Base-by-base conservation (phyloP, 1,284 basidiomycete species). In the Apiotrichum brassicae region DNA sequence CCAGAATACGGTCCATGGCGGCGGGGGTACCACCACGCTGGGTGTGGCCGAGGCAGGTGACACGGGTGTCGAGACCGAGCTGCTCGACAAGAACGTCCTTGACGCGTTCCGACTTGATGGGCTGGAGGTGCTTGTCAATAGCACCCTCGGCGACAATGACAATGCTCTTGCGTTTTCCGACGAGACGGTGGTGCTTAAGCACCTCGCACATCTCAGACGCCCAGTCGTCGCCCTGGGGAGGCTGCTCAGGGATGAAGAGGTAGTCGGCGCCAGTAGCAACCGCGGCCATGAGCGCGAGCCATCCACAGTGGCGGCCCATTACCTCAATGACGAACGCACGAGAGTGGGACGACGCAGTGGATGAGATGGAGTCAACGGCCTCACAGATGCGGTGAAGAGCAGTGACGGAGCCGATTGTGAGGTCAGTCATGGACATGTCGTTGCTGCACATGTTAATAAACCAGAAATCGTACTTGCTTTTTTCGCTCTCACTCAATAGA, bases 321-420 rank as follows among this genome's bases (percentile, higher is more conserved):
- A 98, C 94, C 70, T 98, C 95, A 28, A 99, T 81, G 42, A 98
- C 94, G 73, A 99, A 99, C 0, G 95, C 95, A 58, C 95, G 82
- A 14, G 91, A 95, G 73, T 99, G 94, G 46, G 90, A 94, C 50
- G 82, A 83, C 12, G 94, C 94, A 1, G 94, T 98, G 7, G 92
- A 94, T 58, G 93, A 94, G 74, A 99, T 97, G 56, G 91, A 93
- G 72, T 99, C 94, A 70, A 99, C 88, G 16, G 92, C 83, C 73
- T 98, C 95, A 72, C 93, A 97, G 54, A 98, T 98, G 37, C 95
- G 82, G 63, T 94, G 89, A 28, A 98, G 77, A 13, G 95, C 94
- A 0, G 94, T 98, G 0, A 88, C 84, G 1, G 92, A 93, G 41
- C 94, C 95, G 63, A 98, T 97, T 6, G 95, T 98, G 61, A 97